Evolutionary conservation across 805 yeast species (phyloP).

Genomic region (Metschnikowia santaceciliae): DNA sequence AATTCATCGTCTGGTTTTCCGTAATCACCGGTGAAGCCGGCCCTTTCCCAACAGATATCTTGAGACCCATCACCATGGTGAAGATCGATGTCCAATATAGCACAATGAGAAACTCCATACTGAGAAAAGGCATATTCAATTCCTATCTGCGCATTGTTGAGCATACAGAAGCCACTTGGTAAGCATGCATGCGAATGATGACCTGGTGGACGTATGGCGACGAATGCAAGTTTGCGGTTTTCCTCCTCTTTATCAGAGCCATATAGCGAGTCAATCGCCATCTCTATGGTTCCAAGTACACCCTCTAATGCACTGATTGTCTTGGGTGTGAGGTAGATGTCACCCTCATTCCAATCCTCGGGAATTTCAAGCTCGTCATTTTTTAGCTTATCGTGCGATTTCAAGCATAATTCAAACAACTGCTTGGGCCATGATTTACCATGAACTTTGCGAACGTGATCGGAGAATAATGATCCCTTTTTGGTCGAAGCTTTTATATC

Average conservation of each 20-base stretch:
- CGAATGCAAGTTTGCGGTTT: slow-evolving; percentile 49
- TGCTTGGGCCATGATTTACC: slow-evolving; percentile 70
- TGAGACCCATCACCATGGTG: slow-evolving; percentile 92
- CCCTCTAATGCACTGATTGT: slow-evolving; percentile 73
- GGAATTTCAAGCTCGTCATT: slow-evolving; percentile 68
- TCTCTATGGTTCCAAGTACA: slow-evolving; percentile 70
- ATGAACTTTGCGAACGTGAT: slow-evolving; percentile 67
- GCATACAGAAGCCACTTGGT: slow-evolving; percentile 82
- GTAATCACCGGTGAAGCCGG: slow-evolving; percentile 50
- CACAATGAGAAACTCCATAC: slow-evolving; percentile 73
- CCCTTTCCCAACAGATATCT: slow-evolving; percentile 79
- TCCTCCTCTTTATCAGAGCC: slow-evolving; percentile 15
- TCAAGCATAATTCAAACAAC: slow-evolving; percentile 53
- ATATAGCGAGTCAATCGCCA: slow-evolving; percentile 53
- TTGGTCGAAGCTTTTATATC: slow-evolving; percentile 45
- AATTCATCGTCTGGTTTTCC: slow-evolving; percentile 48
- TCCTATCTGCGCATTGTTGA: slow-evolving; percentile 79
- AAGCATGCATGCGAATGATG: slow-evolving; percentile 80
- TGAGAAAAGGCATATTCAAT: slow-evolving; percentile 67
- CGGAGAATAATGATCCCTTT: slow-evolving; percentile 46
- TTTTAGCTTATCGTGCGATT: slow-evolving; percentile 51
- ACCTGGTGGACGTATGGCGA: slow-evolving; percentile 77
- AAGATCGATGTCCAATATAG: slow-evolving; percentile 74
- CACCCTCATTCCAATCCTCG: slow-evolving; percentile 78
- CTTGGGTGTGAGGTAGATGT: slow-evolving; percentile 64